Conservation (phyloP, 2,329 filamentous ascomycete genomes). For the Geosmithia flava region DNA sequence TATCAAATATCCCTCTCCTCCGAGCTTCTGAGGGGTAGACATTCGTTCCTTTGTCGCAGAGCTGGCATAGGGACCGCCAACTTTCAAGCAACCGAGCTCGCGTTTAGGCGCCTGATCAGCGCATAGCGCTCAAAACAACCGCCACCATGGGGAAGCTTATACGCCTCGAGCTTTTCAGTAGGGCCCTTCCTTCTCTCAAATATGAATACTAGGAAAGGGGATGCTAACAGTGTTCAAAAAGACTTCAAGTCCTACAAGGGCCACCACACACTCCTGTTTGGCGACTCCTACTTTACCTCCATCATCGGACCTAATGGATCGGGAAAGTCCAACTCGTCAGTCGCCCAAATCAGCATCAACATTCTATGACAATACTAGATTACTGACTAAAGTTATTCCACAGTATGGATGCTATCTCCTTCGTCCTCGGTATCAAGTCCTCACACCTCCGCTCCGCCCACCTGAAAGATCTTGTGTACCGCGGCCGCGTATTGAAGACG, state of each 20-base stretch:
- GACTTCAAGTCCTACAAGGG: slow-evolving; percentile 99
- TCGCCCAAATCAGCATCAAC: slow-evolving; percentile 8
- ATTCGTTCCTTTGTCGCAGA: neutral
- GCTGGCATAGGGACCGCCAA: neutral
- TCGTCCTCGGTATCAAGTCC: slow-evolving; percentile 96
- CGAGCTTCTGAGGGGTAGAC: neutral
- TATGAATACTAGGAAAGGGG: neutral
- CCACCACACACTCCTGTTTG: slow-evolving; percentile 86
- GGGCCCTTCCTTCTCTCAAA: slow-evolving; percentile 15
- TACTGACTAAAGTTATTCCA: neutral
- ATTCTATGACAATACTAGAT: neutral
- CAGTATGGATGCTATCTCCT: slow-evolving; percentile 98
- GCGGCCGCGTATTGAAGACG: slow-evolving; percentile 82
- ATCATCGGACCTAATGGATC: slow-evolving; percentile 99
- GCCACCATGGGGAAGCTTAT: slow-evolving; percentile 88
- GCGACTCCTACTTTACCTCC: slow-evolving; percentile 97
- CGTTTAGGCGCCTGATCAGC: neutral
- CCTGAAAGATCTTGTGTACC: slow-evolving; percentile 89
- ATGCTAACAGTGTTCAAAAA: slow-evolving; percentile 19
- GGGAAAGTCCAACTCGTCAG: slow-evolving; percentile 94
- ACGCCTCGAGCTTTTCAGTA: slow-evolving; percentile 87
- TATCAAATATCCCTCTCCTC: neutral
- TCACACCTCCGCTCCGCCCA: slow-evolving; percentile 93
- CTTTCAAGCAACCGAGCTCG: neutral
- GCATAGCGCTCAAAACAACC: neutral